phyloP scores from a whole-genome alignment of 768 basidiomycete genomes.

The Ramaria sp. region DNA sequence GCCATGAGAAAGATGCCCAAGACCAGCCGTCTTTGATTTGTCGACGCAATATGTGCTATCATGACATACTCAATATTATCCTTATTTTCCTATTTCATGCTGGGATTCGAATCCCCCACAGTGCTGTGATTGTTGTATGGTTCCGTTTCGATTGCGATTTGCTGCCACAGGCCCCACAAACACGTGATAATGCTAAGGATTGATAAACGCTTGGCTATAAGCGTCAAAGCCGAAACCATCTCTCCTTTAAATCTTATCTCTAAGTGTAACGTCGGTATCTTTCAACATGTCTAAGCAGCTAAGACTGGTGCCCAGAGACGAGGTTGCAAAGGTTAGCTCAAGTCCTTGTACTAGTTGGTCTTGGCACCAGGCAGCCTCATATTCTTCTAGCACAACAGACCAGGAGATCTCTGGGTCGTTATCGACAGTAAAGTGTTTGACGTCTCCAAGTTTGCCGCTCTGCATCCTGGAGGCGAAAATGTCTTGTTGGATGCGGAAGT shows the following conservation, averaged over 20 bases:
- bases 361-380: not conserved
- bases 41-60: not conserved
- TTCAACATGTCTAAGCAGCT: conserved; percentile 21
- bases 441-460: conserved; percentile 62
- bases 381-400: conserved; percentile 54
- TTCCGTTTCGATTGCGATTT: too few species aligned
- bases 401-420: conserved; percentile 80
- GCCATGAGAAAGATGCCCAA: conserved; percentile 62
- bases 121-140: too few species aligned
- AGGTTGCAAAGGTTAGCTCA: conserved; percentile 55
- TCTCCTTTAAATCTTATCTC: not conserved
- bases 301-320: conserved; percentile 48
- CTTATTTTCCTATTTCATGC: too few species aligned
- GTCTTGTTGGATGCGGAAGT: conserved; percentile 74
- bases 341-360: not conserved
- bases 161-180: too few species aligned
- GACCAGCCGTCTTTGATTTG: conserved; percentile 28
- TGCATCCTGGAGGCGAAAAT: conserved; percentile 77
- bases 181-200: too few species aligned
- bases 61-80: too few species aligned
- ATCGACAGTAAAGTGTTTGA: conserved; percentile 81
- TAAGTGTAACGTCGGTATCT: too few species aligned
- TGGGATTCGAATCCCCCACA: too few species aligned
- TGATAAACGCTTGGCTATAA: too few species aligned
- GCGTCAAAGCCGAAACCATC: too few species aligned